Evolutionary conservation across 2,329 filamentous ascomycete species (phyloP).

Genomic region (Harringtonia lauricola): DNA sequence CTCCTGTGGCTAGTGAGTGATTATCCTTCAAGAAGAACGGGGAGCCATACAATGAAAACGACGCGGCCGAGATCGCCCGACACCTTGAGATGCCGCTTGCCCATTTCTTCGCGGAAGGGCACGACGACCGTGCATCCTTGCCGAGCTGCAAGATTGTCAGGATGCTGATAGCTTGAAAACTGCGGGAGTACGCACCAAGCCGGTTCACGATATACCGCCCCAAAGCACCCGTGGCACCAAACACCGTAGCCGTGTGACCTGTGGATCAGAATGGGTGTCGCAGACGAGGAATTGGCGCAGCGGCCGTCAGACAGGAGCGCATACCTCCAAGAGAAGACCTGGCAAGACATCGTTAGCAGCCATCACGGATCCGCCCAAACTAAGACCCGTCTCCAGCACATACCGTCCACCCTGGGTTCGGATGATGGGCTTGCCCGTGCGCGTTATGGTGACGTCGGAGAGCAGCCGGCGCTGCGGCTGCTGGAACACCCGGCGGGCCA

Average conservation of each 20-base stretch:
- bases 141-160: constrained; percentile 48
- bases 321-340: constrained; percentile 83
- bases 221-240: constrained; percentile 91
- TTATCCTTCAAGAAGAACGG: neutral
- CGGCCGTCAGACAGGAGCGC: constrained; percentile 7
- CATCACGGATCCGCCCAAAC: constrained; percentile 10
- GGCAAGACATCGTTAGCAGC: constrained; percentile 9
- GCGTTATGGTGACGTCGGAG: constrained; percentile 84
- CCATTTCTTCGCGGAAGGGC: constrained; percentile 94
- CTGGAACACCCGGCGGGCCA: constrained; percentile 34
- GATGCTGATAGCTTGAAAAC: constrained; percentile 1
- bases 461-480: constrained; percentile 43
- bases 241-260: constrained; percentile 95
- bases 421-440: constrained; percentile 92
- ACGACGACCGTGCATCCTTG: constrained; percentile 91
- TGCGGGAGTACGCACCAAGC: constrained; percentile 45
- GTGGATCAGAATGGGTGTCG: constrained; percentile 10
- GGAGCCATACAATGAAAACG: constrained; percentile 61
- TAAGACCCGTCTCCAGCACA: constrained; percentile 17
- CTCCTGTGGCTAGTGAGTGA: constrained; percentile 47
- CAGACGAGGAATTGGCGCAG: neutral
- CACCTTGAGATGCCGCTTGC: constrained; percentile 92
- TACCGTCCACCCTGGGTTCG: constrained; percentile 83
- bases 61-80: constrained; percentile 89
- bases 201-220: constrained; percentile 97